A percentile compares a stretch with the other conserved stretches of the same genome.
phyloP scores from a whole-genome alignment of 805 yeast genomes.

The Suhomyces vadensis region DNA sequence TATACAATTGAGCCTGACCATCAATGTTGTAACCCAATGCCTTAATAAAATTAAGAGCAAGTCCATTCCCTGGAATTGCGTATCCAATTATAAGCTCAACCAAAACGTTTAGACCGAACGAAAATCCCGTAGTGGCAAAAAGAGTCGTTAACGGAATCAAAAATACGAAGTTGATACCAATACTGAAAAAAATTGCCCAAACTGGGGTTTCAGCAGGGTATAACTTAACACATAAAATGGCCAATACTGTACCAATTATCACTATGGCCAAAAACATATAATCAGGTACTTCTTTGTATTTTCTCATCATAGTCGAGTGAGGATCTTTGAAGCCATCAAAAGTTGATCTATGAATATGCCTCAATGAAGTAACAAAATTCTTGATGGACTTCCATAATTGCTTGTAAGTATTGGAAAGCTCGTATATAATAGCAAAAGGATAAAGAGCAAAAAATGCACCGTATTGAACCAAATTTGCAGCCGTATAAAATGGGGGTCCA shows the following conservation, averaged over 20 bases:
- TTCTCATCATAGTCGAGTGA: constrained; percentile 32
- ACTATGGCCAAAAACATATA: constrained; percentile 29
- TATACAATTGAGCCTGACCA: constrained; percentile 56
- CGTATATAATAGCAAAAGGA: constrained; percentile 23
- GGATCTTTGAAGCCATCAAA: constrained; percentile 37
- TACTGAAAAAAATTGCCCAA: constrained; percentile 37
- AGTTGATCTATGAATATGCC: constrained; percentile 20
- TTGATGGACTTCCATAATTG: constrained; percentile 4
- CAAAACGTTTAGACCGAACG: constrained; percentile 36
- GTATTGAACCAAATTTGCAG: constrained; percentile 18
- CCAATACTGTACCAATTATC: constrained; percentile 28
- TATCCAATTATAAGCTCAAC: constrained; percentile 40
- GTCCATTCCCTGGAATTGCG: constrained; percentile 39
- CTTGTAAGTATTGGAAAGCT: constrained; percentile 9
- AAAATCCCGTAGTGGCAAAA: constrained; percentile 32
- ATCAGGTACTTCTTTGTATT: constrained; percentile 38
- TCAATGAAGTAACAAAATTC: constrained; percentile 7
- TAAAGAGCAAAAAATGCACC: constrained; percentile 21
- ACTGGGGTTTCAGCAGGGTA: constrained; percentile 39
- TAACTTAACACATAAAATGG: constrained; percentile 31
- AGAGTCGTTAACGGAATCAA: constrained; percentile 33
- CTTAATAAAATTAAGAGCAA: constrained; percentile 51
- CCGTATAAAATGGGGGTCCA: constrained; percentile 23
- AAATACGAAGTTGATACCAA: constrained; percentile 34
- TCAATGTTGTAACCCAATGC: constrained; percentile 58